Evolutionary conservation across 2,329 filamentous ascomycete genomes (phyloP), one percentile per base, ranked within the genome.

Genomic region (Lecanicillium sp.): DNA sequence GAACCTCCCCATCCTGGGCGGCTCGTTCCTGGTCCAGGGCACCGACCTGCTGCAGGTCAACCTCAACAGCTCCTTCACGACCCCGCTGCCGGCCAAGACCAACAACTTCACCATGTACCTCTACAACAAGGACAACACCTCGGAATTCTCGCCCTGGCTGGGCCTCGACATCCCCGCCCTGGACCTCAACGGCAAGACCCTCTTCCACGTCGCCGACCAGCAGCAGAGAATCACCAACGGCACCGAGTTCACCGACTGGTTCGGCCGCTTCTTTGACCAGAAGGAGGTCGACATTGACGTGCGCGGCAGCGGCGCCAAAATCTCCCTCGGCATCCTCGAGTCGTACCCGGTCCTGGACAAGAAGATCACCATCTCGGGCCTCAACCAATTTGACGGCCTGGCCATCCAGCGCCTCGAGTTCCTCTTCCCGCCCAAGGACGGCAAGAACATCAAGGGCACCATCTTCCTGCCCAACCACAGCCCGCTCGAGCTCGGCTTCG

Each of bases 391-490:
- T 8, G 42, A 39, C 9, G 60, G 63, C 8, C 60, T 63, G 36
- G 50, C 46, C 10, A 60, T 65, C 29, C 38, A 54, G 17, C 48
- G 55, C 8, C 51, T 63, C 17, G 46, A 57, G 2, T 53, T 72
- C 5, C 40, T 65, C 11, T 44, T 66, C 3, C 60, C 64, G 1
- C 48, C 62, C 17, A 49, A 52, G 0, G 57, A 66, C 13, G 64
- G 64, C 10, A 57, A 55, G 36, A 71, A 71, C 44, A 49, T 72
- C 39, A 56, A 54, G 18, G 68, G 67, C 2, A 52, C 54, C 2
- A 51, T 70, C 8, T 64, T 57, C 31, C 47, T 73, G 13, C 69
- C 69, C 2, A 72, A 72, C 45, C 52, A 55, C 25, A 66, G 66
- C 3, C 50, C 59, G 1, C 53, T 72, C 3, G 59, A 59, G 1